Evolutionary conservation across 352 stramenopile species (phyloP).

Genomic region (Pythium aristosporum): DNA sequence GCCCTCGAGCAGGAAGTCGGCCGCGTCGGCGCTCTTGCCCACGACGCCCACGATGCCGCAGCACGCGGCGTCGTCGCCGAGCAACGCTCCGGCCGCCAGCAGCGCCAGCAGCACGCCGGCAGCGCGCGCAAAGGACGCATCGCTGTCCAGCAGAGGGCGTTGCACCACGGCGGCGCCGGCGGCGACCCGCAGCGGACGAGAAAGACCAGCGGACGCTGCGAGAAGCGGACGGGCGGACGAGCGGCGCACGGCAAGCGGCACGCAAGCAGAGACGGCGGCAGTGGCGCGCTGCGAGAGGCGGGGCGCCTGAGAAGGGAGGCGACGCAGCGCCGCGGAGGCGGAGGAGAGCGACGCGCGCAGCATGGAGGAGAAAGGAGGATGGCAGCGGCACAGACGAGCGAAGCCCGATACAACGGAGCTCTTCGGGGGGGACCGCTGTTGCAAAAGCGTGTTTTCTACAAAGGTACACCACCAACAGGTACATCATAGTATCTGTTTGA

Average conservation of each 20-base stretch:
- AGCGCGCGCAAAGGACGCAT: conserved; percentile 15
- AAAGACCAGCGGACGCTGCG: background rate
- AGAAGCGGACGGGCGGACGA: background rate
- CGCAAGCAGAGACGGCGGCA: background rate
- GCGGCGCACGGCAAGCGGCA: background rate
- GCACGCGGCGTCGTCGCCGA: conserved; percentile 35
- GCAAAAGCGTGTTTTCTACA: conserved; percentile 3
- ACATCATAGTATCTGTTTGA: background rate
- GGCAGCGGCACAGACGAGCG: background rate
- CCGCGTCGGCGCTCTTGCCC: conserved; percentile 59
- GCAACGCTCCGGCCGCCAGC: conserved; percentile 21
- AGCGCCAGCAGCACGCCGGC: conserved; percentile 25
- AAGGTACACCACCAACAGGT: background rate
- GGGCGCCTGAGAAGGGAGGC: conserved; percentile 7
- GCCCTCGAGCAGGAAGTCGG: conserved; percentile 82
- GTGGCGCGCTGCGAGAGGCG: background rate
- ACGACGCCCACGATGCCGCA: conserved; percentile 84
- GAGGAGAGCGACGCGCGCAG: conserved; percentile 11
- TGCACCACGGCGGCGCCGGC: conserved; percentile 5
- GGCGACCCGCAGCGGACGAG: background rate
- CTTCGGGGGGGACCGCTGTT: background rate
- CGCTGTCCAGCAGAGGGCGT: conserved; percentile 6
- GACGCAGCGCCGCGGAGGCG: conserved; percentile 8
- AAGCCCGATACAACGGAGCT: background rate
- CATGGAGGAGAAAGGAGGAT: background rate